These are phyloP conservation scores for Aspergillus mulundensis DNA, from an alignment of 495 filamentous ascomycete species.

Conservation along the genomic window DNA sequence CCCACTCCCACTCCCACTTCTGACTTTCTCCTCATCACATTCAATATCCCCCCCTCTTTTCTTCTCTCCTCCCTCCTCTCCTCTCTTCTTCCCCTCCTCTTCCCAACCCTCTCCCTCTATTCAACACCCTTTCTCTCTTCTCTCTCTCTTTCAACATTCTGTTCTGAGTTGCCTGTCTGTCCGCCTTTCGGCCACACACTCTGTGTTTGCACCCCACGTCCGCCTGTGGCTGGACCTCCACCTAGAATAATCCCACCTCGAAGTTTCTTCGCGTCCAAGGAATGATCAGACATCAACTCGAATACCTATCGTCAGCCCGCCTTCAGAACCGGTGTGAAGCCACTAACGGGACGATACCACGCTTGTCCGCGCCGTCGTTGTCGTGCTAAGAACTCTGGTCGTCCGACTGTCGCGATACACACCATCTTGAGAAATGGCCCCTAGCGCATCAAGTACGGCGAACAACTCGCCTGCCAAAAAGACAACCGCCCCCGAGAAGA, in stretches of 20 bases:
- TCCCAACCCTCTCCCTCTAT: conserved; percentile 11
- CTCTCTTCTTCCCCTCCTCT: conserved; percentile 20
- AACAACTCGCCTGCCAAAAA: conserved; percentile 55
- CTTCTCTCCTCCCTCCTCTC: conserved; percentile 21
- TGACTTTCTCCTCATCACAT: conserved; percentile 23
- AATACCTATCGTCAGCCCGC: conserved; percentile 44
- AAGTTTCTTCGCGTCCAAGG: conserved; percentile 37
- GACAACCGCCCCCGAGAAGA: conserved; percentile 77
- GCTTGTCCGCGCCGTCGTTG: conserved; percentile 35
- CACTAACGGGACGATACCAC: conserved; percentile 50
- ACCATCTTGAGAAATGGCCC: conserved; percentile 39
- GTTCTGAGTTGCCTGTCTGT: conserved; percentile 29
- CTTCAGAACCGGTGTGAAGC: conserved; percentile 50
- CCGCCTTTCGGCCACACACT: conserved; percentile 23
- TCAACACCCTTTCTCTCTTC: conserved; percentile 31
- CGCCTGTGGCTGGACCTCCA: conserved; percentile 51
- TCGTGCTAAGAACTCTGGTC: conserved; percentile 38
- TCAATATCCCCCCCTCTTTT: conserved; percentile 27
- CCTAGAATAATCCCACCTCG: conserved; percentile 36
- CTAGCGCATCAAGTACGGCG: conserved; percentile 61
- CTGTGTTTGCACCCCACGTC: conserved; percentile 27
- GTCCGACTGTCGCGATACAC: conserved; percentile 31
- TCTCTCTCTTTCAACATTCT: conserved; percentile 28
- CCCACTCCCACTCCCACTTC: conserved; percentile 23
- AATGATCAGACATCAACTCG: conserved; percentile 49